phyloP scores from a whole-genome alignment of 768 basidiomycete genomes.

The Lentinula aciculospora region DNA sequence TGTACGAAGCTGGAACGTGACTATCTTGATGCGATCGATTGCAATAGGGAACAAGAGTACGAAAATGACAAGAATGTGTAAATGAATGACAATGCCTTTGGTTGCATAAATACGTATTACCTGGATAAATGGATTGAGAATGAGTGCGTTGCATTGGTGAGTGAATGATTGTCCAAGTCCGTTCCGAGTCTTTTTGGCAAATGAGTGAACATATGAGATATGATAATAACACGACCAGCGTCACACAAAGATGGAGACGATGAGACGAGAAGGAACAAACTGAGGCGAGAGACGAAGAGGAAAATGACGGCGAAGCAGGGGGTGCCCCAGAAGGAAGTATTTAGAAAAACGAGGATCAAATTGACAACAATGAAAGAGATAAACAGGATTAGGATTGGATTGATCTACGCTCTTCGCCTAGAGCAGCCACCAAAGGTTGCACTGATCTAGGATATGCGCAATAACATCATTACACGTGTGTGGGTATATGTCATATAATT shows the following conservation, averaged over 20 bases:
- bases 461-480: conserved; percentile 9
- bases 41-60: no score
- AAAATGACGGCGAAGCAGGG: neutral
- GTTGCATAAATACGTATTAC: neutral
- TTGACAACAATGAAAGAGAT: conserved; percentile 8
- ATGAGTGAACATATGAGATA: conserved; percentile 6
- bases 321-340: neutral
- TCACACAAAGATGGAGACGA: conserved; percentile 3
- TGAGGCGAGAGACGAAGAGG: neutral
- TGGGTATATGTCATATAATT: conserved; percentile 8
- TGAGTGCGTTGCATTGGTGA: neutral
- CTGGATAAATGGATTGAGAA: neutral
- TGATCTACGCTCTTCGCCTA: neutral
- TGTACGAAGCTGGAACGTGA: no score
- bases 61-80: no score
- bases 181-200: neutral
- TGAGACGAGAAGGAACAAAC: neutral
- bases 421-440: neutral
- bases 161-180: conserved; percentile 1
- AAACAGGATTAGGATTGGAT: conserved; percentile 8
- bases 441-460: neutral
- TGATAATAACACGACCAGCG: conserved; percentile 7
- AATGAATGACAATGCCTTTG: neutral
- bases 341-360: neutral
- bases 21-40: no score